A percentile compares a stretch with the other conserved stretches of the same genome.
phyloP scores from a whole-genome alignment of 2,329 filamentous ascomycete species.

The Sclerotinia glacialis region DNA sequence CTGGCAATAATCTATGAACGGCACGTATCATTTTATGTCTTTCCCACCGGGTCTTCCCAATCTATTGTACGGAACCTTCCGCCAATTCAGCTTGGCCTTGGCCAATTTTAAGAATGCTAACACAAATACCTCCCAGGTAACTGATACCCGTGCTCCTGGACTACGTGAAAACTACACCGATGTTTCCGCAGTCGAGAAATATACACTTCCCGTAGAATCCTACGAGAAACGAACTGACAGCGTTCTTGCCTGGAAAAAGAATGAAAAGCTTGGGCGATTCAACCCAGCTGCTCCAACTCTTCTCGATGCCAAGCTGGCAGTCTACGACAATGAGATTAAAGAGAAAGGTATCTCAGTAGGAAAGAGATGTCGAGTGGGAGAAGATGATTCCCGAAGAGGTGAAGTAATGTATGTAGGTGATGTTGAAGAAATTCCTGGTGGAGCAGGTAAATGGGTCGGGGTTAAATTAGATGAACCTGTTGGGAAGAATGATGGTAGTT shows the following conservation, averaged over 20 bases:
- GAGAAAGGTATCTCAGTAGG: constrained; percentile 64
- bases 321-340: constrained; percentile 66
- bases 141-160: constrained; percentile 73
- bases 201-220: constrained; percentile 77
- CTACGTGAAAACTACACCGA: constrained; percentile 79
- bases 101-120: constrained; percentile 23
- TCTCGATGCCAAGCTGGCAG: constrained; percentile 68
- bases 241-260: constrained; percentile 92
- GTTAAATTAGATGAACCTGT: constrained; percentile 75
- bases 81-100: not conserved
- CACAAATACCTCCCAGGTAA: constrained; percentile 53
- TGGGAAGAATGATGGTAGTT: constrained; percentile 78
- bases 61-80: not conserved
- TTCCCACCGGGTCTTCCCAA: constrained; percentile 5
- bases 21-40: constrained; percentile 13
- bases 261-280: constrained; percentile 94
- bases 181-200: constrained; percentile 80
- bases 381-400: constrained; percentile 67
- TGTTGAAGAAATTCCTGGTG: constrained; percentile 69
- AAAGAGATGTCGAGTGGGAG: constrained; percentile 62
- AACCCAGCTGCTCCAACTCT: constrained; percentile 77
- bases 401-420: constrained; percentile 68
- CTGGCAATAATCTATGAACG: constrained; percentile 4
- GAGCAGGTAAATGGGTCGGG: constrained; percentile 67
- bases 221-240: constrained; percentile 86